Evolutionary conservation across 192 early-diverging fungal genomes (phyloP).

Genomic region (Entomortierella lignicola): DNA sequence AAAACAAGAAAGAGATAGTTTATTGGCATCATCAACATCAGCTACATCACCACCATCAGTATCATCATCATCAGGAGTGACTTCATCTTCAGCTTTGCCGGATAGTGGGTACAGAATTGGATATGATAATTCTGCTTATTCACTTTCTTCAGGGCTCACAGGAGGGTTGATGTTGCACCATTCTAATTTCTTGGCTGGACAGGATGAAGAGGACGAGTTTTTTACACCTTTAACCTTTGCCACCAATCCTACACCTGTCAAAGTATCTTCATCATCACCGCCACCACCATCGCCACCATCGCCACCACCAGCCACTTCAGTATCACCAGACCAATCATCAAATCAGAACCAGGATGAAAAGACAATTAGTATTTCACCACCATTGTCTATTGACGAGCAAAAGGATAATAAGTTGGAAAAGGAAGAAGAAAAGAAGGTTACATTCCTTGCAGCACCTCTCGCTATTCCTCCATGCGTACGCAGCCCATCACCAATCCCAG

Average conservation of each 20-base stretch:
- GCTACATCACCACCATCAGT: neutral
- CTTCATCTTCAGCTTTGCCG: neutral
- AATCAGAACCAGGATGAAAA: neutral
- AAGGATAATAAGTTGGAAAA: conserved; percentile 6
- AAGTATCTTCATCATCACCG: neutral
- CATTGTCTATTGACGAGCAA: neutral
- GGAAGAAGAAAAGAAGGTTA: conserved; percentile 32
- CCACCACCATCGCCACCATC: neutral
- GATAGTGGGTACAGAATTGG: conserved; percentile 37
- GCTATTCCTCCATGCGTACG: conserved; percentile 1
- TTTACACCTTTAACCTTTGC: neutral
- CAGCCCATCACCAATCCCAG: conserved; percentile 2
- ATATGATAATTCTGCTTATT: conserved; percentile 44
- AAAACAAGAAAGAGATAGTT: neutral
- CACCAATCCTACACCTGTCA: neutral
- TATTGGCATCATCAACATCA: neutral
- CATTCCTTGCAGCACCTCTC: conserved; percentile 14
- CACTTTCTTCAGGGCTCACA: conserved; percentile 29
- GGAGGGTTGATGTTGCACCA: conserved; percentile 47
- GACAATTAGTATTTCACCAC: neutral
- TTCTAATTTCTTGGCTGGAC: conserved; percentile 15
- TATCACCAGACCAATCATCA: neutral
- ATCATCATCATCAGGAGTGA: neutral
- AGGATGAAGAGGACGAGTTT: conserved; percentile 12
- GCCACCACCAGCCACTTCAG: neutral